Conservation (phyloP, 2,329 filamentous ascomycete genomes). For the Trichoderma semiorbis region DNA sequence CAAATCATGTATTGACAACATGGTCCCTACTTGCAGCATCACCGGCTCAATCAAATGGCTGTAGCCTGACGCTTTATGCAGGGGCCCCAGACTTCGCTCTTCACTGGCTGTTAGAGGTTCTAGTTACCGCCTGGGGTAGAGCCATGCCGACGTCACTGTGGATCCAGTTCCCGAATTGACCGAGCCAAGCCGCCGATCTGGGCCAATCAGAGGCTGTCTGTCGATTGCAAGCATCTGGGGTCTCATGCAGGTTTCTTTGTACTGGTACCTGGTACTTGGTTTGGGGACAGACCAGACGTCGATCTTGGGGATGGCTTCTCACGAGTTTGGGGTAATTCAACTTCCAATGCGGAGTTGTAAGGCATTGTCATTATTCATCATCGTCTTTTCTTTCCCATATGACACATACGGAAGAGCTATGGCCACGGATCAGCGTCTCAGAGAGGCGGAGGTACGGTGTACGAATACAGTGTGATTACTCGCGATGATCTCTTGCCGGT, state of each 20-base stretch:
- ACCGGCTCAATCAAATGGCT: not conserved
- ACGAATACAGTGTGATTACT: not conserved
- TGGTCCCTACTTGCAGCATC: not conserved
- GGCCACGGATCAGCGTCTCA: not conserved
- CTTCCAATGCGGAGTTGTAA: not conserved
- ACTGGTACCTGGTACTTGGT: not conserved
- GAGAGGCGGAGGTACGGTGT: not conserved
- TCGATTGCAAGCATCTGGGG: not conserved
- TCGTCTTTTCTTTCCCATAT: not conserved
- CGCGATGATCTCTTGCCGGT: not conserved
- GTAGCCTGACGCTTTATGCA: not conserved
- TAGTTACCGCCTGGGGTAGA: slow-evolving; percentile 1
- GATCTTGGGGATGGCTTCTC: not conserved
- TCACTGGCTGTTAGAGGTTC: not conserved
- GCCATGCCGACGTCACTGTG: slow-evolving; percentile 9
- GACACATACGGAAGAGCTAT: not conserved
- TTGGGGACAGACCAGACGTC: not conserved
- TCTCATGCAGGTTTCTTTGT: not conserved
- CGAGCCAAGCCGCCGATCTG: slow-evolving; percentile 7
- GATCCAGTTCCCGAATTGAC: slow-evolving; percentile 4
- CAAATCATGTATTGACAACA: not conserved
- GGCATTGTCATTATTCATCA: not conserved
- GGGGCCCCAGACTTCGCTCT: slow-evolving; percentile 5
- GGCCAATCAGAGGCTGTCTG: not conserved
- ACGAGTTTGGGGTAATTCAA: not conserved